A percentile compares a stretch with the other conserved stretches of the same genome.
Conservation (phyloP, 305 asterid species). For the Ilex paraguariensis region DNA sequence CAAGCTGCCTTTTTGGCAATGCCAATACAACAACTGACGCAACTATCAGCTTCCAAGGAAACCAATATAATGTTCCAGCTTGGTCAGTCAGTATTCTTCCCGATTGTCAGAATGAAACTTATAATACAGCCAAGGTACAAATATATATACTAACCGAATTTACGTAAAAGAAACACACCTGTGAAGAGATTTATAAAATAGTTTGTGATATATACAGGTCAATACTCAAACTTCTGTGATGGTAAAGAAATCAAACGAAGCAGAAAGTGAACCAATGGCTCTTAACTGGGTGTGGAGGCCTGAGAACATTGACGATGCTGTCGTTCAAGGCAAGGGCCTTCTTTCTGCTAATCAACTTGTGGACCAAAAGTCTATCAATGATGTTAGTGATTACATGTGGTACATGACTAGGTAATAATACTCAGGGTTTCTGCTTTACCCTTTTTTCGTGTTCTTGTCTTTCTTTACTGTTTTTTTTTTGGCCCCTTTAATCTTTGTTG, state of each 20-base stretch:
- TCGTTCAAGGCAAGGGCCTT: conserved; percentile 34
- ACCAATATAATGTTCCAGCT: conserved; percentile 47
- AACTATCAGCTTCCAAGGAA: conserved; percentile 34
- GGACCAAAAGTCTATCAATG: conserved; percentile 57
- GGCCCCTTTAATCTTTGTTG: neutral
- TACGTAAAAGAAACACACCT: too few relatives aligned
- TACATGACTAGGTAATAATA: conserved; percentile 70
- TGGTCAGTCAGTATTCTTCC: conserved; percentile 84
- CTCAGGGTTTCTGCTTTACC: too few relatives aligned
- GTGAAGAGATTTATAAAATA: too few relatives aligned
- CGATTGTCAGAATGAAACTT: conserved; percentile 52
- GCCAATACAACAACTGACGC: conserved; percentile 35
- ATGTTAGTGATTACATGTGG: conserved; percentile 70
- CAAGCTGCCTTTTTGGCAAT: conserved; percentile 53
- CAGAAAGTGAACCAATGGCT: conserved; percentile 25
- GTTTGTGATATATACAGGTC: conserved; percentile 21
- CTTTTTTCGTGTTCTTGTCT: too few relatives aligned
- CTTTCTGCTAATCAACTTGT: conserved; percentile 28
- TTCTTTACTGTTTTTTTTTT: too few relatives aligned
- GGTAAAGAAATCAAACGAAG: conserved; percentile 32
- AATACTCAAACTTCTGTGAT: conserved; percentile 56
- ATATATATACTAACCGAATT: too few relatives aligned
- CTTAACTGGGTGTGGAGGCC: conserved; percentile 55
- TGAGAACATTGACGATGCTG: conserved; percentile 27
- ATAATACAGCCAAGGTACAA: conserved; percentile 67